A percentile compares a stretch with the other conserved stretches of the same genome.
Evolutionary conservation across 2,329 filamentous ascomycete genomes (phyloP).

Genomic region (Fusarium gaditjirri): DNA sequence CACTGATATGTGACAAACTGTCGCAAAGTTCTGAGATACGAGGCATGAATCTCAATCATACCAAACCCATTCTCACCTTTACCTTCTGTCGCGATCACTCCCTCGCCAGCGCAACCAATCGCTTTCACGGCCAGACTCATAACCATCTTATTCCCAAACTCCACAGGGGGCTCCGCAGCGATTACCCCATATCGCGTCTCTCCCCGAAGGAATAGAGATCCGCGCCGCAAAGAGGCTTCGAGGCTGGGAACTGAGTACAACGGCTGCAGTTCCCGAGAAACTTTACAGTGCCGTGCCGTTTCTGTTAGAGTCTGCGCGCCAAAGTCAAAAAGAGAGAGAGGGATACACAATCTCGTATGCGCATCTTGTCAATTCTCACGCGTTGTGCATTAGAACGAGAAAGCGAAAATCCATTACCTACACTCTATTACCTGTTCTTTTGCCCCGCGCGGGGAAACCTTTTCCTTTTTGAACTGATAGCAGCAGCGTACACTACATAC

Average conservation of each 20-base stretch:
- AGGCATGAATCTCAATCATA: slow-evolving; percentile 13
- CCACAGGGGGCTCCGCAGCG: slow-evolving; percentile 34
- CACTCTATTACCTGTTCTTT: slow-evolving; percentile 1
- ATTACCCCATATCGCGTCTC: slow-evolving; percentile 26
- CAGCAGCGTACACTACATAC: neutral
- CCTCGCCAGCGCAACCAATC: slow-evolving; percentile 1
- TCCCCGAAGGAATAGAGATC: slow-evolving; percentile 20
- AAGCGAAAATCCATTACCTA: slow-evolving; percentile 4
- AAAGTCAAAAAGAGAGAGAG: neutral
- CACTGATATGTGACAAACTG: slow-evolving; percentile 4
- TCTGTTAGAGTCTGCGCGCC: neutral
- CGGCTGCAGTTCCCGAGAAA: neutral
- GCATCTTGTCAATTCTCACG: slow-evolving; percentile 9
- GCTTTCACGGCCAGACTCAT: neutral
- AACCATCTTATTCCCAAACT: slow-evolving; percentile 22
- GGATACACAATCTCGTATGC: neutral
- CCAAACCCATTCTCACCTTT: slow-evolving; percentile 9
- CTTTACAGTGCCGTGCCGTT: neutral
- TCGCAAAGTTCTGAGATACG: slow-evolving; percentile 26
- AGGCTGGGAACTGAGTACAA: neutral
- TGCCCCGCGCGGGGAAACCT: slow-evolving; percentile 18
- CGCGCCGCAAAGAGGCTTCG: slow-evolving; percentile 9
- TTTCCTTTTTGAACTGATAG: neutral
- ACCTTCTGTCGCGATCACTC: neutral
- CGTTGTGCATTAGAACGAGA: slow-evolving; percentile 9